Evolutionary conservation across 306 rosid genomes (phyloP).

Genomic region (Erythrophleum fordii): DNA sequence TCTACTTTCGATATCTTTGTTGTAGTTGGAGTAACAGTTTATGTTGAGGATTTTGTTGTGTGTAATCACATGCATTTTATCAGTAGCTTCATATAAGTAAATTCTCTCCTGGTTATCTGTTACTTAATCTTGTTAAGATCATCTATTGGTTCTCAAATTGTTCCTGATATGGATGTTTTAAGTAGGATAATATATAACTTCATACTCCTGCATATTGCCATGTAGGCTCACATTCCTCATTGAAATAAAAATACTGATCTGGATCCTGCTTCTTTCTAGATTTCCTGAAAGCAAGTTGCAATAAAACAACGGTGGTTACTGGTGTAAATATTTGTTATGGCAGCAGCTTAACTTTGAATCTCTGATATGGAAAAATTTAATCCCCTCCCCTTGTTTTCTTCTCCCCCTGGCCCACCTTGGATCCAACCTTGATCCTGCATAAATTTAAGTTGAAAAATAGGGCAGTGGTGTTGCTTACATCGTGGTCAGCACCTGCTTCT

Average conservation of each 20-base stretch:
- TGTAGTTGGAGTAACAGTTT: not conserved
- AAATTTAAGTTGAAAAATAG: too few relatives aligned
- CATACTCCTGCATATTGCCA: not conserved
- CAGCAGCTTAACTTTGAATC: too few relatives aligned
- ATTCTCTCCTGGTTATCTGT: constrained; percentile 17
- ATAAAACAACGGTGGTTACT: too few relatives aligned
- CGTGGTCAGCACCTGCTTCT: too few relatives aligned
- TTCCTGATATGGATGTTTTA: constrained; percentile 6
- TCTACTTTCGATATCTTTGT: not conserved
- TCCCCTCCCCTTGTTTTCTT: too few relatives aligned
- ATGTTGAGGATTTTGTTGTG: not conserved
- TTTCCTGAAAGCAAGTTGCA: too few relatives aligned
- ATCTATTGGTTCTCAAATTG: constrained; percentile 9
- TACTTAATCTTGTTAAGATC: constrained; percentile 1
- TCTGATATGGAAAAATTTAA: too few relatives aligned
- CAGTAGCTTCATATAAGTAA: not conserved
- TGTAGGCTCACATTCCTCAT: not conserved
- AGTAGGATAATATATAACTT: not conserved
- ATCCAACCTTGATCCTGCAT: too few relatives aligned
- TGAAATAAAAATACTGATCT: not conserved
- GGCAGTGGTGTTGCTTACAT: too few relatives aligned
- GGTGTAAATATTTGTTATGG: too few relatives aligned
- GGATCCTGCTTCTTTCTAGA: not conserved
- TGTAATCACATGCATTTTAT: constrained; percentile 2
- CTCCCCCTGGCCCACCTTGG: too few relatives aligned